These are phyloP conservation scores for Saprolegnia parasitica DNA, from an alignment of 352 stramenopile genomes.

Conservation along the genomic window DNA sequence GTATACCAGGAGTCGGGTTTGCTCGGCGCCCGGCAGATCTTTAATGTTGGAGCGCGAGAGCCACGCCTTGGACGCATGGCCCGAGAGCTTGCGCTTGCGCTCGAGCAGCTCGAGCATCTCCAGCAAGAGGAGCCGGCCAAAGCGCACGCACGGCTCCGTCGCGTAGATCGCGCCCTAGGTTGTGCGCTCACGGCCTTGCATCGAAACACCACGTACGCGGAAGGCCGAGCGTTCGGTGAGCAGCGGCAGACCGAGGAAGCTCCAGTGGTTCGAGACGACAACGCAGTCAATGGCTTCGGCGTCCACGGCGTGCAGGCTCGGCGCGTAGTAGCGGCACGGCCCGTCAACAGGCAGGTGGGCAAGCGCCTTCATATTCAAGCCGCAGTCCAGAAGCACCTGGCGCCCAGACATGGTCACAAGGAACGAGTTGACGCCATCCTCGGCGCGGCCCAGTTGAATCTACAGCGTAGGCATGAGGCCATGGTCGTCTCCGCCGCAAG, in stretches of 20 bases:
- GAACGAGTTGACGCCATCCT: constrained; percentile 75
- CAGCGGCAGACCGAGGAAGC: constrained; percentile 66
- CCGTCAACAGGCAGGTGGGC: constrained; percentile 11
- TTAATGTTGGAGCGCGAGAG: constrained; percentile 26
- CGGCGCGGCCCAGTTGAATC: constrained; percentile 69
- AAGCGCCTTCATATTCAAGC: constrained; percentile 34
- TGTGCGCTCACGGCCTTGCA: not conserved
- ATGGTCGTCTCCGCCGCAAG: not conserved
- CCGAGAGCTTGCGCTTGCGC: constrained; percentile 1
- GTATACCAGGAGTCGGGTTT: constrained; percentile 18
- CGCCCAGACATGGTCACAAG: constrained; percentile 62
- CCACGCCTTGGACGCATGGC: not conserved
- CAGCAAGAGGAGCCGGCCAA: constrained; percentile 64
- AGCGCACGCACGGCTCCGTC: constrained; percentile 61
- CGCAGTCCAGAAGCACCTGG: constrained; percentile 78
- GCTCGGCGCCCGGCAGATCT: constrained; percentile 2
- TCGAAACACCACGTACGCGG: constrained; percentile 32
- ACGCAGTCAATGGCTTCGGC: constrained; percentile 61
- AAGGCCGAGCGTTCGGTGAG: constrained; percentile 71
- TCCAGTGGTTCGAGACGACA: constrained; percentile 67
- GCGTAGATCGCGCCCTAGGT: constrained; percentile 55
- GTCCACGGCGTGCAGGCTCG: constrained; percentile 40
- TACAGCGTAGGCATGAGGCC: constrained; percentile 27
- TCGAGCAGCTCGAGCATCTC: constrained; percentile 41
- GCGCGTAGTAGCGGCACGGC: constrained; percentile 32